Base-by-base conservation (phyloP, 1,139 yeast species). In the Sporopachydermia cereana region DNA sequence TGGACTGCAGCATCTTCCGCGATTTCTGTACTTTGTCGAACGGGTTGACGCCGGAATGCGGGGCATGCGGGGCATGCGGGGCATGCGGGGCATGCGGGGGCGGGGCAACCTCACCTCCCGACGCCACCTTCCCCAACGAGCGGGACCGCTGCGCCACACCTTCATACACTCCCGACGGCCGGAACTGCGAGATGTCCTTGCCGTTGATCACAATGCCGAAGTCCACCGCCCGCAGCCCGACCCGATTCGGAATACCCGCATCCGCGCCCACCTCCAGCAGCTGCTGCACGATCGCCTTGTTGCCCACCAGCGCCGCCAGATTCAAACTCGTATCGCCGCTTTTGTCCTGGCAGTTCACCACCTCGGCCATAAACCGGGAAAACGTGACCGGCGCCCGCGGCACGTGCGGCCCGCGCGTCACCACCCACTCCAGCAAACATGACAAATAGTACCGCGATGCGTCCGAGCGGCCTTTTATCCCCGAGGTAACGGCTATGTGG, bases 301-400 rank as follows among this genome's bases (percentile, higher is more conserved):
- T 81, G 25, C 95, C 96, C 45, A 81, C 74, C 56, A 95, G 80
- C 0, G 95, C 93, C 0, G 97, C 96, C 49, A 88, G 76, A 59
- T 89, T 95, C 48, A 91, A 68, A n/a, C 72, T 69, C 0, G 95
- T 86, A 57, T 89, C 95, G 36, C 97, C 98, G 53, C 81, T 80
- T 44, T 77, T 70, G 58, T 89, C 97, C 52, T 80, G 83, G 2
- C 79, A 73, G 58, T 89, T 85, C 24, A 88, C 77, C 45, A 88
- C 71, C 42, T 77, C 77, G 14, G 68, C 64, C 60, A 82, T 74
- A 50, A 86, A 77, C 53, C 77, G 72, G n/a, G 75, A 70, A 45
- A 89, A 67, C 25, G 72, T 67, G 43, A 73, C 66, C 43, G 76
- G 68, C 49, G 67, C 61, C 45, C 67, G 48, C 53, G 63, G 54